A percentile compares a stretch with the other conserved stretches of the same genome.
These are phyloP conservation scores for Ailanthus altissimus DNA, from an alignment of 345 rosid species.

Conservation along the genomic window DNA sequence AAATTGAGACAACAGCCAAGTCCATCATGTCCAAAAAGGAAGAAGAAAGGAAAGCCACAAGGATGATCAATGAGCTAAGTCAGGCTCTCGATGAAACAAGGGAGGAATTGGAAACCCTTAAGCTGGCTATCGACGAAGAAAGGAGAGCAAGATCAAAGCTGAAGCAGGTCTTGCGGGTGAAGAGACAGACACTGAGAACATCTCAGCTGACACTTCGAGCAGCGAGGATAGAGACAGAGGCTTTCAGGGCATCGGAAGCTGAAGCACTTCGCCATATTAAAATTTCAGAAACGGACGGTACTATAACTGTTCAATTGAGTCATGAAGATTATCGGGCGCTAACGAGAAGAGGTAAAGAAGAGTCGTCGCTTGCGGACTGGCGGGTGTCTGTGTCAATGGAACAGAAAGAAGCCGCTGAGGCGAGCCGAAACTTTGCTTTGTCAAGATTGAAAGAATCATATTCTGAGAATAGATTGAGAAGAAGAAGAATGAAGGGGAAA, in stretches of 20 bases:
- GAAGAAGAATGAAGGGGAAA: constrained; percentile 6
- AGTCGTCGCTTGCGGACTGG: constrained; percentile 44
- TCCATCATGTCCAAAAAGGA: constrained; percentile 30
- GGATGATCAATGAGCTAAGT: constrained; percentile 25
- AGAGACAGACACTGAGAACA: constrained; percentile 45
- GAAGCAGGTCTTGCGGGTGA: constrained; percentile 42
- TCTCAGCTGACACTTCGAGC: constrained; percentile 43
- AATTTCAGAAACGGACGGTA: constrained; percentile 24
- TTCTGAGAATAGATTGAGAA: constrained; percentile 1
- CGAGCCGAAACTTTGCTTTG: constrained; percentile 32
- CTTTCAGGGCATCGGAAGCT: constrained; percentile 34
- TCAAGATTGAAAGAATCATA: constrained; percentile 31
- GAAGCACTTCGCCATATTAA: constrained; percentile 29
- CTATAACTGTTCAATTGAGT: constrained; percentile 27
- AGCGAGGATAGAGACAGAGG: constrained; percentile 44
- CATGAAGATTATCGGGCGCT: constrained; percentile 41
- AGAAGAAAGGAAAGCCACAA: constrained; percentile 32
- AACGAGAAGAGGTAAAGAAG: constrained; percentile 45
- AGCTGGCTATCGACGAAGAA: constrained; percentile 31
- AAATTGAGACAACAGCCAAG: constrained; percentile 30
- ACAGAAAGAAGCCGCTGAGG: constrained; percentile 50
- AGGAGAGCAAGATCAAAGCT: constrained; percentile 30
- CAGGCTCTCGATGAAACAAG: constrained; percentile 24
- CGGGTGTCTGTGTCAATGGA: constrained; percentile 44
- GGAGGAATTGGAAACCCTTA: constrained; percentile 30